phyloP scores from a whole-genome alignment of 2,329 filamentous ascomycete species.

The Calonectria hongkongensis region DNA sequence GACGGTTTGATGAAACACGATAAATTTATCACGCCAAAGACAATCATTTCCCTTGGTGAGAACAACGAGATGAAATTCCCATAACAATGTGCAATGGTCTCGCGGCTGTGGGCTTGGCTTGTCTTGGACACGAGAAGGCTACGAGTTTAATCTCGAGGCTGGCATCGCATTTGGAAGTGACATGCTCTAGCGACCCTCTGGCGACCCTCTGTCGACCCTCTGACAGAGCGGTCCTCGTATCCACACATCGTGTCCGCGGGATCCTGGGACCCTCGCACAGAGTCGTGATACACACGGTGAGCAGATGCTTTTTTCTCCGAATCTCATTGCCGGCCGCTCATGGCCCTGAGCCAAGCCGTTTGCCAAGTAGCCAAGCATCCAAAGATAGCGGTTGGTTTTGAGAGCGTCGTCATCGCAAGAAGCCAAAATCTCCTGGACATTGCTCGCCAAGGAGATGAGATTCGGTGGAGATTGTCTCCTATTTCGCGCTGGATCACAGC shows the following conservation, averaged over 20 bases:
- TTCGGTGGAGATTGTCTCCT: conserved; percentile 56
- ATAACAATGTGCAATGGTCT: conserved; percentile 8
- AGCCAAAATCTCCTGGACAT: conserved; percentile 28
- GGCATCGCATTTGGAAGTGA: conserved; percentile 25
- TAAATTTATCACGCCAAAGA: conserved; percentile 17
- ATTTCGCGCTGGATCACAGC: conserved; percentile 41
- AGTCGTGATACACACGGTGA: background rate
- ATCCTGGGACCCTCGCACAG: background rate
- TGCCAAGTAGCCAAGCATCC: conserved; percentile 18
- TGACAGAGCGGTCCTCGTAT: background rate
- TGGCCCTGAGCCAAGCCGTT: conserved; percentile 2
- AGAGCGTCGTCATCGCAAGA: conserved; percentile 31
- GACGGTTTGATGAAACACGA: conserved; percentile 15
- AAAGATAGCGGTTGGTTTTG: conserved; percentile 31
- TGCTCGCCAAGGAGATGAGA: conserved; percentile 43
- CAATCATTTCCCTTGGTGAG: conserved; percentile 26
- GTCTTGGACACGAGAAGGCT: conserved; percentile 18
- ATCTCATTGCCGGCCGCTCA: background rate
- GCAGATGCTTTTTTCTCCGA: background rate
- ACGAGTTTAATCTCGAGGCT: conserved; percentile 34
- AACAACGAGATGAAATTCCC: conserved; percentile 29
- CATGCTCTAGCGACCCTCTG: conserved; percentile 19
- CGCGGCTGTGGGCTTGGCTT: conserved; percentile 30
- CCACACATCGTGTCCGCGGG: conserved; percentile 24
- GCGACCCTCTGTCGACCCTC: background rate